phyloP scores from a whole-genome alignment of 73 alveolate species.

The Breviolum minutum region DNA sequence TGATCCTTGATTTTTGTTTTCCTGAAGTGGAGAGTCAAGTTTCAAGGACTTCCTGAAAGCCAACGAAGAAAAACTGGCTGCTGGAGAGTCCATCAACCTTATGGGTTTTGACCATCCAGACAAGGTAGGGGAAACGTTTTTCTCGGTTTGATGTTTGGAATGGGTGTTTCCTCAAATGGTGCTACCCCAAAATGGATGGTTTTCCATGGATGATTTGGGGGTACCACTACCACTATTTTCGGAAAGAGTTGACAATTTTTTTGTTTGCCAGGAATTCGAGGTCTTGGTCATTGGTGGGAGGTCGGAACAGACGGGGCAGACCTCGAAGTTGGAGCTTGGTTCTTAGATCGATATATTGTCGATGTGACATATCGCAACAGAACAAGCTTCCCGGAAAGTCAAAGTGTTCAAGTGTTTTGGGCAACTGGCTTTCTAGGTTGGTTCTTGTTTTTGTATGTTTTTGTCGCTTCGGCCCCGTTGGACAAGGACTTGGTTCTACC shows the following conservation, averaged over 20 bases:
- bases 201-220: too few relatives aligned
- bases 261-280: slow-evolving; percentile 40
- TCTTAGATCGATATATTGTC: neutral
- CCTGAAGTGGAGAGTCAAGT: neutral
- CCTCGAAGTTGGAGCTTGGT: slow-evolving; percentile 14
- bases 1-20: neutral
- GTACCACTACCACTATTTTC: too few relatives aligned
- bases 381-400: neutral
- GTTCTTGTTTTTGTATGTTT: neutral
- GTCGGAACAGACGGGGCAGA: slow-evolving; percentile 72
- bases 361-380: neutral
- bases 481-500: slow-evolving; percentile 79
- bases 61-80: slow-evolving; percentile 67
- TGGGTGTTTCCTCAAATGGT: neutral
- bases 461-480: neutral
- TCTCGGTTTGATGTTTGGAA: neutral
- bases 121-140: neutral
- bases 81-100: slow-evolving; percentile 67
- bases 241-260: neutral
- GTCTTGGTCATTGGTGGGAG: slow-evolving; percentile 72
- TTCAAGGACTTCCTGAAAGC: slow-evolving; percentile 86
- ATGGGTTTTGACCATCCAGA: slow-evolving; percentile 78
- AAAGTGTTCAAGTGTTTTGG: neutral
- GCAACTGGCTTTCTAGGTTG: neutral
- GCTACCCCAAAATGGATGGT: neutral